Evolutionary conservation across 2,329 filamentous ascomycete species (phyloP), one percentile per base, ranked within the genome.

Genomic region (Monascus ruber): DNA sequence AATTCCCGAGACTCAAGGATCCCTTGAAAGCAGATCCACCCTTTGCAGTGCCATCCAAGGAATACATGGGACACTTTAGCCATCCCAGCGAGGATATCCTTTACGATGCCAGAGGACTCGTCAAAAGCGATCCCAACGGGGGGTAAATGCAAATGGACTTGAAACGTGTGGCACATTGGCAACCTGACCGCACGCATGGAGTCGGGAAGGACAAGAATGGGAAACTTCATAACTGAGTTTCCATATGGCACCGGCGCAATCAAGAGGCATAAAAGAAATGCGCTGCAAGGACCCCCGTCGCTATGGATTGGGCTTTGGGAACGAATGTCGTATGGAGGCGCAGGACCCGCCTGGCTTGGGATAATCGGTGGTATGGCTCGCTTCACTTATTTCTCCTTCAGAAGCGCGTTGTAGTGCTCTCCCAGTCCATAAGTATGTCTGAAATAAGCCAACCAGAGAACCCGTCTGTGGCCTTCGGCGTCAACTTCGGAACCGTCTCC

Each of bases 391-490:
- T 17, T 42, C 36, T 58, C 58, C 54, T 69, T 74, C 50, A 76
- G 63, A 58, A 98, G 64, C 38, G 88, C 94, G 59, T 98, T 98
- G 65, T 98, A 98, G 65, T 98, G 91, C 68, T 96, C 91, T 8
- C 91, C 91, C 36, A 98, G 68, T 1, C 89, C 89, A 61, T 93
- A 96, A 36, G 85, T 85, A 66, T 95, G 87, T 52, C 84, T 75
- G 63, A 96, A 96, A 63, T 96, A 98, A 29, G 87, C 89, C 62
- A 98, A 62, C 89, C 91, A 96, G 37, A 94, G 73, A 48, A 76
- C 76, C 50, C 74, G 74, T 48, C 65, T 69, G 38, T 62, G 58
- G 37, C 67, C 55, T n/a, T 57, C 54, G 11, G 62, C 63, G 4
- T 62, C 64, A 26, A 62, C 56, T 10, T 50, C 60, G 5, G 52